Evolutionary conservation across 768 basidiomycete genomes (phyloP).

Genomic region (Suillus paluster): DNA sequence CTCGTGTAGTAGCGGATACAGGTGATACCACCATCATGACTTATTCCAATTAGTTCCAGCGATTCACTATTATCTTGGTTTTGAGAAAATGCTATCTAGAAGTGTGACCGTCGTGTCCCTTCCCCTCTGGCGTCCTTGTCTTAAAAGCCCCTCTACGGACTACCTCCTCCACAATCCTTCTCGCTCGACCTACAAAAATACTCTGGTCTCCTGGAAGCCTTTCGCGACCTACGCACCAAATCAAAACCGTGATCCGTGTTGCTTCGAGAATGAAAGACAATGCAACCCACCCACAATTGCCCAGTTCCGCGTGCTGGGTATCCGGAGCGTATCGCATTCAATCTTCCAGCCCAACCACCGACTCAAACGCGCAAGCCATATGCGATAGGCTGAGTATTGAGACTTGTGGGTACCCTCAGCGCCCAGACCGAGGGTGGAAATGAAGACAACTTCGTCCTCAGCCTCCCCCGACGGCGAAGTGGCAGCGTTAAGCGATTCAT

Average conservation of each 20-base stretch:
- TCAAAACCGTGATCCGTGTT: background rate
- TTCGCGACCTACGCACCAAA: constrained; percentile 28
- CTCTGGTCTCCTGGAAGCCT: constrained; percentile 21
- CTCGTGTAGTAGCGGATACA: background rate
- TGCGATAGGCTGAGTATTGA: constrained; percentile 82
- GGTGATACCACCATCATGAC: background rate
- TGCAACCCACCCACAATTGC: constrained; percentile 70
- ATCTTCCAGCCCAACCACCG: constrained; percentile 82
- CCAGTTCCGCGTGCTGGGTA: constrained; percentile 95
- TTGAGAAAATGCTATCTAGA: background rate
- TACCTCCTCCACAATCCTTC: constrained; percentile 59
- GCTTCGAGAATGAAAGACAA: background rate
- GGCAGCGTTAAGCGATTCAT: constrained; percentile 23
- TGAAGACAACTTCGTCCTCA: constrained; percentile 38
- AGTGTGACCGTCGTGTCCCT: constrained; percentile 36
- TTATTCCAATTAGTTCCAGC: background rate
- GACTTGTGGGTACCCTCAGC: constrained; percentile 63
- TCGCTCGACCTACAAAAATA: constrained; percentile 42
- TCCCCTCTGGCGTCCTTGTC: constrained; percentile 73
- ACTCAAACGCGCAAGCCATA: constrained; percentile 82
- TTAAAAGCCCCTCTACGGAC: constrained; percentile 71
- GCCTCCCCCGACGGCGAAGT: constrained; percentile 23
- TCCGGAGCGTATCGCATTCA: constrained; percentile 84
- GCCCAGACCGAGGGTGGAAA: constrained; percentile 59
- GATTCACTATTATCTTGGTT: background rate